Conservation (phyloP, 169 alveolate species). For the Pseudocohnilembus persalinus region DNA sequence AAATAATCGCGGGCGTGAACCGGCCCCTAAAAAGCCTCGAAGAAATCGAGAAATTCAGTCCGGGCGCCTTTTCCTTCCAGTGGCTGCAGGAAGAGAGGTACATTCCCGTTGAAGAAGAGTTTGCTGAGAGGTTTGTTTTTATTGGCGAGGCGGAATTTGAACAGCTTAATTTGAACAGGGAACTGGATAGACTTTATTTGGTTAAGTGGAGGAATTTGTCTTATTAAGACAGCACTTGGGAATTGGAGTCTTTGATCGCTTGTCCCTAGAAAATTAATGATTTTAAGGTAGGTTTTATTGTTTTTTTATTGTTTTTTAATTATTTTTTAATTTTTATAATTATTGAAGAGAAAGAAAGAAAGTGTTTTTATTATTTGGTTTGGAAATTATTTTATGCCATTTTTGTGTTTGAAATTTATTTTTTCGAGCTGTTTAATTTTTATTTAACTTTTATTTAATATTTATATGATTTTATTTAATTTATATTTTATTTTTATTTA, state of each 20-base stretch:
- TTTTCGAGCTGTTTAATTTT: too few relatives aligned
- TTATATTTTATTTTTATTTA: too few relatives aligned
- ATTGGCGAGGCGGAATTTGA: constrained; percentile 32
- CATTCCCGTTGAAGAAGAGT: not conserved
- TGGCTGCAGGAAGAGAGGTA: constrained; percentile 40
- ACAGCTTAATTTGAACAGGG: not conserved
- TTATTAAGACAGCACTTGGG: constrained; percentile 73
- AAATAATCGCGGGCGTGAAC: too few relatives aligned
- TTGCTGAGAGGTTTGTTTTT: constrained; percentile 3
- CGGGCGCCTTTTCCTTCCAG: constrained; percentile 28
- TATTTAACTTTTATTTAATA: too few relatives aligned
- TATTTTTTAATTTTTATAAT: too few relatives aligned
- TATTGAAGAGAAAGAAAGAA: too few relatives aligned
- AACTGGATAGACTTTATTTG: constrained; percentile 55
- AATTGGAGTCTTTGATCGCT: constrained; percentile 49
- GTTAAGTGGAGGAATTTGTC: constrained; percentile 77
- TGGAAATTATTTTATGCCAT: too few relatives aligned
- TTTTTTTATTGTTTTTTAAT: not conserved
- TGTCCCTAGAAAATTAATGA: constrained; percentile 44
- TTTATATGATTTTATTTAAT: too few relatives aligned
- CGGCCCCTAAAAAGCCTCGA: constrained; percentile 16
- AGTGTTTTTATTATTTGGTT: too few relatives aligned
- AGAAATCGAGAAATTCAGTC: constrained; percentile 39
- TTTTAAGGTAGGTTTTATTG: not conserved
- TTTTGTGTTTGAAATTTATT: too few relatives aligned